Conservation (phyloP, 2,329 filamentous ascomycete genomes). For the Sporothrix luriei region DNA sequence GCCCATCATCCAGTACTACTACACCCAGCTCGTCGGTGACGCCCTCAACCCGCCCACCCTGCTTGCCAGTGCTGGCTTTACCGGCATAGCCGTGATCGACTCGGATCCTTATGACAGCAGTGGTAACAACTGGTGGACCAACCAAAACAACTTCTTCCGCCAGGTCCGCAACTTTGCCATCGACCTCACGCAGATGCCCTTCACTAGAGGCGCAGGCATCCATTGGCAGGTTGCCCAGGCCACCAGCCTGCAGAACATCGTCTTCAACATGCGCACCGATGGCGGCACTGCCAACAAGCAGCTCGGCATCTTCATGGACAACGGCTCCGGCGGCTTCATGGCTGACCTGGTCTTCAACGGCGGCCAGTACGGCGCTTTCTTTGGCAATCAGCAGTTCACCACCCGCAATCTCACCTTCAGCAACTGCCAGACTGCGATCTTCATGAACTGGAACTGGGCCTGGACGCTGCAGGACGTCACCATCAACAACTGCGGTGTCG, state of each 20-base stretch:
- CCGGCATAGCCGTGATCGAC: constrained; percentile 87
- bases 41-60: constrained; percentile 70
- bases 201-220: constrained; percentile 66
- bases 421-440: constrained; percentile 78
- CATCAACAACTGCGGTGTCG: constrained; percentile 74
- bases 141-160: constrained; percentile 83
- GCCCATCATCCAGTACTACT: constrained; percentile 84
- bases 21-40: constrained; percentile 90
- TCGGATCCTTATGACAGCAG: constrained; percentile 75
- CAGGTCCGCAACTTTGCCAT: constrained; percentile 81
- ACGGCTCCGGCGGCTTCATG: constrained; percentile 83
- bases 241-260: constrained; percentile 77
- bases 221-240: constrained; percentile 88
- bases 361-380: constrained; percentile 74
- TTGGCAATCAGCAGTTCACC: constrained; percentile 87
- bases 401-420: constrained; percentile 82
- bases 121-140: constrained; percentile 75
- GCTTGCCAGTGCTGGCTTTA: constrained; percentile 71
- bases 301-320: constrained; percentile 81
- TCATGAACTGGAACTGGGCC: constrained; percentile 90
- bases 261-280: constrained; percentile 75
- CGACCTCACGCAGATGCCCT: constrained; percentile 68
- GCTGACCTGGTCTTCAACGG: constrained; percentile 81
- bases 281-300: constrained; percentile 66
- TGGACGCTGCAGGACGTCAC: constrained; percentile 77